A percentile compares a stretch with the other conserved stretches of the same genome.
These are phyloP conservation scores for Pseudogymnoascus sp. DNA, from an alignment of 2,329 filamentous ascomycete species.

Conservation along the genomic window DNA sequence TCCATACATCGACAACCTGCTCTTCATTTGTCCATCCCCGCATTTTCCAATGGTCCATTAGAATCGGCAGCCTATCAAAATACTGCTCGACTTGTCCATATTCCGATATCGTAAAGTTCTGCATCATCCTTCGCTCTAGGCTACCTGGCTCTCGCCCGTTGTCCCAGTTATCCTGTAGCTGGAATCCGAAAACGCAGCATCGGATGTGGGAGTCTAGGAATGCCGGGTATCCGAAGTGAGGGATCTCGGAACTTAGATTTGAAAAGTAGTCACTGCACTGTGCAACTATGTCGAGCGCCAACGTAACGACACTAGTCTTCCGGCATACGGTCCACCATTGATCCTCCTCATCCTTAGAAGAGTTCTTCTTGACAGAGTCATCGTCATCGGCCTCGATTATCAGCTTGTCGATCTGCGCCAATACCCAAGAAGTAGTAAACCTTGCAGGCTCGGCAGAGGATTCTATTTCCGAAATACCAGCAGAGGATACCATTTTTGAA, in stretches of 20 bases:
- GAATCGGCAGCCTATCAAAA: conserved; percentile 13
- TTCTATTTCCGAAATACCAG: not conserved
- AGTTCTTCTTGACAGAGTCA: not conserved
- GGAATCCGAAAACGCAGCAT: not conserved
- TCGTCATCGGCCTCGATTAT: conserved; percentile 3
- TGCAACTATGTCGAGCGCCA: not conserved
- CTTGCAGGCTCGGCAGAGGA: not conserved
- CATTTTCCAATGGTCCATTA: conserved; percentile 16
- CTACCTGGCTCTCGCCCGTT: not conserved
- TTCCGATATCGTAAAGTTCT: not conserved
- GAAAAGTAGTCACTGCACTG: not conserved
- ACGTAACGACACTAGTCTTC: not conserved
- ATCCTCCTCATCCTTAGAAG: not conserved
- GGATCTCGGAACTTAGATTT: not conserved
- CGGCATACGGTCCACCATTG: not conserved
- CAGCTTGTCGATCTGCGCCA: not conserved
- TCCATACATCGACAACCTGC: conserved; percentile 18
- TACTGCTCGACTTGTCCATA: conserved; percentile 15
- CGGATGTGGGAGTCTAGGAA: conserved; percentile 1
- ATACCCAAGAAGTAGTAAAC: not conserved
- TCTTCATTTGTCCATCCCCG: conserved; percentile 12
- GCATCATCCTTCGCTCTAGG: conserved; percentile 1
- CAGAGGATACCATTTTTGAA: not conserved
- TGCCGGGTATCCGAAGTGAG: not conserved
- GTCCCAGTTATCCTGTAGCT: not conserved